These are phyloP conservation scores for Calonectria hongkongensis DNA, from an alignment of 2,329 filamentous ascomycete genomes.

Conservation along the genomic window DNA sequence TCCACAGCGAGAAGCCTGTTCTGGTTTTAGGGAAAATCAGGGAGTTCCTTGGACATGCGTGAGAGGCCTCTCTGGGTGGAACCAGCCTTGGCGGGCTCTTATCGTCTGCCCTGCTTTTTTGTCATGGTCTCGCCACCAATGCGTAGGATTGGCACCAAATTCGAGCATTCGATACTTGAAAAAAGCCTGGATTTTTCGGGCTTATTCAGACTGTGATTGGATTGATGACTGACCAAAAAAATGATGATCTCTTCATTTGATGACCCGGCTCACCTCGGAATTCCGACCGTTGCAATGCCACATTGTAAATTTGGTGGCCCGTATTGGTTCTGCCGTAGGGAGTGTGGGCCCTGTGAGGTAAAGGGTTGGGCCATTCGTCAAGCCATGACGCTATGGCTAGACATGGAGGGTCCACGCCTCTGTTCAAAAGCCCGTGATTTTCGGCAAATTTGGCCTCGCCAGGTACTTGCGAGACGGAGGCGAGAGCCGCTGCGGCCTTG, in stretches of 20 bases:
- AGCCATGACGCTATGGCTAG: conserved; percentile 23
- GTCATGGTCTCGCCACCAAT: neutral
- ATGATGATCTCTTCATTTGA: neutral
- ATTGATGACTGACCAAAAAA: neutral
- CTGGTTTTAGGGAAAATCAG: conserved; percentile 41
- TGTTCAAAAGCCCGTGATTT: neutral
- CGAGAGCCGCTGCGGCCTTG: neutral
- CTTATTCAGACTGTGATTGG: neutral
- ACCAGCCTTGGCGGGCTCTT: neutral
- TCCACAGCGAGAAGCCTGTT: conserved; percentile 40
- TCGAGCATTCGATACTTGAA: neutral
- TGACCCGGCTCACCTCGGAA: conserved; percentile 15
- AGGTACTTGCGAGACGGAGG: neutral
- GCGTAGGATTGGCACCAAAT: neutral
- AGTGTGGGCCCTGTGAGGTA: neutral
- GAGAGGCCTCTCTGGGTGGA: neutral
- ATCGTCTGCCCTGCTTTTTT: neutral
- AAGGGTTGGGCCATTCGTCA: conserved; percentile 13
- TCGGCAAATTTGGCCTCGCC: conserved; percentile 6
- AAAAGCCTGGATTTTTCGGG: neutral
- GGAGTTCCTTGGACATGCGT: conserved; percentile 7
- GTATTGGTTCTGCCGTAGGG: neutral
- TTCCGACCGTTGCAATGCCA: neutral
- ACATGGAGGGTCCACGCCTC: neutral
- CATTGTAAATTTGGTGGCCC: neutral